A percentile compares a stretch with the other conserved stretches of the same genome.
Conservation (phyloP, 1,284 basidiomycete species). For the Ustilago lituana region DNA sequence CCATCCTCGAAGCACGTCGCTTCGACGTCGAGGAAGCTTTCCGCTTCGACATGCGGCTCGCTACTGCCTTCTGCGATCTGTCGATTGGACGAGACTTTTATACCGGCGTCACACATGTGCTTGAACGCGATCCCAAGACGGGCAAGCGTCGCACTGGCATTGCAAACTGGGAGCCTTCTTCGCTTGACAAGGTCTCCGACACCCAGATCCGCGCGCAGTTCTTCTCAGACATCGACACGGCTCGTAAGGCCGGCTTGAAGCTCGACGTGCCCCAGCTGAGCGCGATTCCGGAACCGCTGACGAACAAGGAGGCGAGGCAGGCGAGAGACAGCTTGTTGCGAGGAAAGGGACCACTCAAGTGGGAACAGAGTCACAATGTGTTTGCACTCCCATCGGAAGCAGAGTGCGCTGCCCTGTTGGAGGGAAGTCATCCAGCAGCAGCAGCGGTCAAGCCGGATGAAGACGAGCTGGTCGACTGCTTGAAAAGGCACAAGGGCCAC, state of each 20-base stretch:
- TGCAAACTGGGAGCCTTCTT: constrained; percentile 52
- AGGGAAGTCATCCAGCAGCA: constrained; percentile 60
- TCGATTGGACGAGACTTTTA: constrained; percentile 67
- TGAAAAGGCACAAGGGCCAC: constrained; percentile 49
- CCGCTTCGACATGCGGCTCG: constrained; percentile 62
- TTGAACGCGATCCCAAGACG: constrained; percentile 59
- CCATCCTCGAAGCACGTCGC: constrained; percentile 49
- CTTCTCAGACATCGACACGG: constrained; percentile 52
- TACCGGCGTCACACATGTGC: constrained; percentile 59
- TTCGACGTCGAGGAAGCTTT: constrained; percentile 58
- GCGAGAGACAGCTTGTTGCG: constrained; percentile 47
- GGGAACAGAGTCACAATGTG: constrained; percentile 58
- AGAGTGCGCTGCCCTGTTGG: constrained; percentile 56
- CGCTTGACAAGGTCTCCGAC: constrained; percentile 58
- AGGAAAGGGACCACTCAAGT: constrained; percentile 57
- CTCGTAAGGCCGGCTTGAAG: constrained; percentile 47
- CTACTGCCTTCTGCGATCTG: constrained; percentile 65
- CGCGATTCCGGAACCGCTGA: constrained; percentile 21
- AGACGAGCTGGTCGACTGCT: constrained; percentile 42
- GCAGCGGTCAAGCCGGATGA: constrained; percentile 48
- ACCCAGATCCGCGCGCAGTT: constrained; percentile 47
- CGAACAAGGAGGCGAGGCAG: constrained; percentile 31
- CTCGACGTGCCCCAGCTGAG: constrained; percentile 45
- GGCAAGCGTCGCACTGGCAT: constrained; percentile 58
- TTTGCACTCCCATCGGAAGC: constrained; percentile 64